phyloP scores from a whole-genome alignment of 306 rosid species.

The Corylus americana region DNA sequence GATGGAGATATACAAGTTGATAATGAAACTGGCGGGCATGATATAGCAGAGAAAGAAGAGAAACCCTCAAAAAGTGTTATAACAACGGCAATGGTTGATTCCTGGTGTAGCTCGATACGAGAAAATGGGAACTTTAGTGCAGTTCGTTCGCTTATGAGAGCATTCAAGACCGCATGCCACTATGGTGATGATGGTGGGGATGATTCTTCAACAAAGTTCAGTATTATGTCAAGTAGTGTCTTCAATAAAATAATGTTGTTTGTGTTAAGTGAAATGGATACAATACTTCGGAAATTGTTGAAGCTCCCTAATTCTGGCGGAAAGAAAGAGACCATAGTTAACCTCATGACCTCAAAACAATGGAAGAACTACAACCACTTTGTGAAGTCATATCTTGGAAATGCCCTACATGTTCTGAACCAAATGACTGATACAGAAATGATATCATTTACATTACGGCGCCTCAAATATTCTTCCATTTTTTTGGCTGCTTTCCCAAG shows the following conservation, averaged over 20 bases:
- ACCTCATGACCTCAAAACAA: conserved; percentile 61
- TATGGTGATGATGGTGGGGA: conserved; percentile 80
- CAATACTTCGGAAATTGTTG: conserved; percentile 70
- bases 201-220: conserved; percentile 53
- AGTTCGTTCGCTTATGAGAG: conserved; percentile 69
- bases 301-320: conserved; percentile 85
- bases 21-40: conserved; percentile 34
- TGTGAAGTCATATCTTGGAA: conserved; percentile 94
- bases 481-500: conserved; percentile 90
- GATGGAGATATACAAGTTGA: conserved; percentile 43
- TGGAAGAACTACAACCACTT: conserved; percentile 76
- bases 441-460: conserved; percentile 83
- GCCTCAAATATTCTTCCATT: conserved; percentile 74
- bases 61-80: conserved; percentile 50
- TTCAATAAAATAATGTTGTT: conserved; percentile 87
- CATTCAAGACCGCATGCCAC: conserved; percentile 90
- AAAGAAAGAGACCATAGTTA: conserved; percentile 69
- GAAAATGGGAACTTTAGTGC: conserved; percentile 67
- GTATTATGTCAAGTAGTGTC: conserved; percentile 76
- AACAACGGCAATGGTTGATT: conserved; percentile 75
- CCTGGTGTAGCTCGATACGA: conserved; percentile 60
- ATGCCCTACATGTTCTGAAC: conserved; percentile 83
- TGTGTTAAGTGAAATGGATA: conserved; percentile 86
- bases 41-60: conserved; percentile 39
- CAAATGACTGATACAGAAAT: conserved; percentile 95